These are phyloP conservation scores for Microbotryomycetes sp. DNA, from an alignment of 1,284 basidiomycete species.

Conservation along the genomic window DNA sequence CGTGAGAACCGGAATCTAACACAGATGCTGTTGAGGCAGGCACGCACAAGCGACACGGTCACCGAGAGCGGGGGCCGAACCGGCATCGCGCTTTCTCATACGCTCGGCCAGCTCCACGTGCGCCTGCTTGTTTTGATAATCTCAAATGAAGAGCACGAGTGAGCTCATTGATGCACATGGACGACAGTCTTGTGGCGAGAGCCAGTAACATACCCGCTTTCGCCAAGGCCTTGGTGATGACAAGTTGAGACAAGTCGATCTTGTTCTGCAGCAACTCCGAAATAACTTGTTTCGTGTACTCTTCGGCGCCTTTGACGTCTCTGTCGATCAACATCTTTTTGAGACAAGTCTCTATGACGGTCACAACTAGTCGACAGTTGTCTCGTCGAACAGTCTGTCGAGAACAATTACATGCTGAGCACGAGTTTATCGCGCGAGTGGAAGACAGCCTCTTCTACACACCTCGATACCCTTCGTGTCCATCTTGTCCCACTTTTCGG, in stretches of 20 bases:
- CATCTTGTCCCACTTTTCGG: conserved; percentile 96
- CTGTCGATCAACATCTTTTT: conserved; percentile 94
- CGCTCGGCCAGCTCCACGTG: conserved; percentile 89
- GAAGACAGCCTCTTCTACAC: conserved; percentile 37
- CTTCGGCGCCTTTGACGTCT: conserved; percentile 83
- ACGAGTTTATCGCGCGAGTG: background rate
- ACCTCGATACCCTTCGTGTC: conserved; percentile 97
- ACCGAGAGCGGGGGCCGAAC: conserved; percentile 85
- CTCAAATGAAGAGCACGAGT: too few species aligned
- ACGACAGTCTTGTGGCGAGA: background rate
- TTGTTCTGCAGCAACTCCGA: conserved; percentile 89
- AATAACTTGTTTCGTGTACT: conserved; percentile 88
- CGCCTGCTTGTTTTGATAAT: conserved; percentile 84
- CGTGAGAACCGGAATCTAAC: background rate
- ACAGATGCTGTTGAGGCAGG: too few species aligned
- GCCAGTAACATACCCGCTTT: conserved; percentile 57
- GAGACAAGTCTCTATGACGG: conserved; percentile 90
- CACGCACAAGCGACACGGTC: conserved; percentile 77
- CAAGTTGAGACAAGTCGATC: conserved; percentile 93
- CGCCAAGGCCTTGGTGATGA: conserved; percentile 90
- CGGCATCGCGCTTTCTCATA: conserved; percentile 90
- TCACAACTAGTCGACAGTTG: conserved; percentile 89
- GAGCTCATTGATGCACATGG: too few species aligned
- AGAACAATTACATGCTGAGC: background rate
- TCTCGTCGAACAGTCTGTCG: conserved; percentile 79